Evolutionary conservation across 2,329 filamentous ascomycete species (phyloP), one percentile per base, ranked within the genome.

Genomic region (Didymella pinodella): DNA sequence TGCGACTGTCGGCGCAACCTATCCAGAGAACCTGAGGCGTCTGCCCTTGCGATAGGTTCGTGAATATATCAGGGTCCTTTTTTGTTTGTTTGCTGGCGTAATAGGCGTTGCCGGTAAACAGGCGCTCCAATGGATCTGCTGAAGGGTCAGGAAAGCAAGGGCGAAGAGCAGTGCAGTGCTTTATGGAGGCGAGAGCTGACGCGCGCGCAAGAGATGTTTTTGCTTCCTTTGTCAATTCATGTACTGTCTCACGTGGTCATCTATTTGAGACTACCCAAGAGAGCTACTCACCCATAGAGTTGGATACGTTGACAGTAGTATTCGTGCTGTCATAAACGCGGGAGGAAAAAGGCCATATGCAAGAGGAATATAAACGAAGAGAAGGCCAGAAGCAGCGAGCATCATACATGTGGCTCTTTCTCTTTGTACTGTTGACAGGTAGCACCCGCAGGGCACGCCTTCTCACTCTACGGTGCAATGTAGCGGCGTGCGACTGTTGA

Each of bases 1-100:
- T 89, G 64, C 92, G 90, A 38, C 89, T 92, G 81, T 96, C 92
- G 69, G 91, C 90, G 80, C 92, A 96, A 59, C 92, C 92, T 65
- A 96, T 85, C 92, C 92, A 96, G 58, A 96, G 83, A 63, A 89
- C 87, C 61, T 84, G 79, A 10, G 88, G 88, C 1, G 84, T 78
- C 76, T 94, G 91, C 63, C 89, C 89, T 61, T 82, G 81, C 28
- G 88, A 86, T 49, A 91, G 83, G 59, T 83, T 86, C 46, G 85
- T 80, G 79, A 94, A 92, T 79, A 92, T 88, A 16, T 86, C 81
- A 1, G 91, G 90, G 64, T 93, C 86, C 68, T 87, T 82, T 63
- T 86, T 82, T 48, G 83, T 78, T 65, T 87, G 88, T 67, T 88
- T 85, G 58, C 84, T 81, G 36, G 88, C 88, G 88, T 90, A 93